Evolutionary conservation across 2,329 filamentous ascomycete species (phyloP).

Genomic region (Elsinoe arachidis): DNA sequence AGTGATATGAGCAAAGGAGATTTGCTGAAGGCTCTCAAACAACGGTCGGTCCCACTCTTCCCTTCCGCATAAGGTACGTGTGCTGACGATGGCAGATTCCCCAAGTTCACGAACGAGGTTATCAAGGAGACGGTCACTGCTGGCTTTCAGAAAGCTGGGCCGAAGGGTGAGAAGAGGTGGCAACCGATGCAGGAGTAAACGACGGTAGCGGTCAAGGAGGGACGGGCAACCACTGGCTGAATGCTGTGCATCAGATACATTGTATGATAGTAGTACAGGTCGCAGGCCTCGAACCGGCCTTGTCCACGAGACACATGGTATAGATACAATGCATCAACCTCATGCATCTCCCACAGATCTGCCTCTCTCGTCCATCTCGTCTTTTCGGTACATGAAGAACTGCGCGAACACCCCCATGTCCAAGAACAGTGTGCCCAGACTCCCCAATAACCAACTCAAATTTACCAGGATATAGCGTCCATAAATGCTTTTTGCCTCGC

Average conservation of each 20-base stretch:
- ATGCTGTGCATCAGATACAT: neutral
- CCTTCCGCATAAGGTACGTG: neutral
- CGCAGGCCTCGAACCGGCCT: neutral
- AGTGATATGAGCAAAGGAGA: slow-evolving; percentile 66
- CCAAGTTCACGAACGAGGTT: slow-evolving; percentile 58
- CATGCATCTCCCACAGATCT: neutral
- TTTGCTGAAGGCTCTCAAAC: slow-evolving; percentile 65
- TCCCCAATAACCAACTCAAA: slow-evolving; percentile 81
- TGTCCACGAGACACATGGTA: neutral
- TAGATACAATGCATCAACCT: neutral
- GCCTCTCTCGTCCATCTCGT: slow-evolving; percentile 31
- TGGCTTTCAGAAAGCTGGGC: slow-evolving; percentile 55
- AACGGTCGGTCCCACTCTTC: slow-evolving; percentile 40
- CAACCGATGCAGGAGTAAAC: slow-evolving; percentile 2
- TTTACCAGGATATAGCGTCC: slow-evolving; percentile 80
- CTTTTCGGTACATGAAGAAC: slow-evolving; percentile 72
- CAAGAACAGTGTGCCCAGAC: slow-evolving; percentile 74
- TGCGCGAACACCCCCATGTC: slow-evolving; percentile 84
- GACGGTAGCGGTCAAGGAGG: neutral
- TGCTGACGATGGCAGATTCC: slow-evolving; percentile 44
- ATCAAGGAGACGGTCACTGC: slow-evolving; percentile 62
- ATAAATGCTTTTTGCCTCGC: slow-evolving; percentile 62
- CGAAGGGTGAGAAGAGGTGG: slow-evolving; percentile 59
- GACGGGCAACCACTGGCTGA: neutral
- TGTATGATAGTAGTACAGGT: neutral